Base-by-base conservation (phyloP, 495 filamentous ascomycete genomes). In the Talaromyces trachyspermus region DNA sequence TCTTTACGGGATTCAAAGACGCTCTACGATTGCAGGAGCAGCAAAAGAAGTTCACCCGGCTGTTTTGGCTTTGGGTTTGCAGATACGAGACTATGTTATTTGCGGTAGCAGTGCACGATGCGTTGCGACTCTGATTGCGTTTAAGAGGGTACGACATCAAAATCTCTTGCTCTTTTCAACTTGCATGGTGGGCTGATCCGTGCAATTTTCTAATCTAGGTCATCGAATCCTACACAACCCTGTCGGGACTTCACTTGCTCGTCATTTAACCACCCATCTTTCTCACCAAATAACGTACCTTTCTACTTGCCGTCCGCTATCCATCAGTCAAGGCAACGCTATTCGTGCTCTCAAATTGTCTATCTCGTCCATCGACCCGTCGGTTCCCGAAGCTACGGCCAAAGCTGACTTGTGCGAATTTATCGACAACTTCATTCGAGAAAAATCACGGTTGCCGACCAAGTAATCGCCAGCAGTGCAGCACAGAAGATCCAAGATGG, bases 211-310 rank as follows among this genome's bases (percentile, higher is more conserved):
- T 8, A 25, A 15, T 38, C 10, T 49, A 95, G 85, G 86, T 95
- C 41, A 91, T 98, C 44, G 79, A 90, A 61, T 81, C 86, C 15
- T 98, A 98, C 57, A 86, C 81, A 17, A 97, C 91, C 92, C 94
- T 11, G 67, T 80, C 17, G 81, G 82, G 12, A 88, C 81, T 48
- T 88, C 89, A 3, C 75, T 98, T 27, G 79, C 88, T 14, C 85
- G 92, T 11, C 89, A 98, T 69, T 79, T 98, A 53, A 90, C 88
- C 20, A 83, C 85, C n/a, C 88, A 95, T 55, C 76, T 98, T 48
- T 92, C 88, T 48, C 86, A 89, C 48, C 92, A 98, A 66, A 95
- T 98, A 52, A 88, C 89, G 50, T 95, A 91, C 58, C 81, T 98
- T 23, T 86, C 84, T 35, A 88, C 89, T 48, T 95, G 89, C 58